These are phyloP conservation scores for Acanthamoeba healyi DNA, from an alignment of 208 protist species.

Conservation along the genomic window DNA sequence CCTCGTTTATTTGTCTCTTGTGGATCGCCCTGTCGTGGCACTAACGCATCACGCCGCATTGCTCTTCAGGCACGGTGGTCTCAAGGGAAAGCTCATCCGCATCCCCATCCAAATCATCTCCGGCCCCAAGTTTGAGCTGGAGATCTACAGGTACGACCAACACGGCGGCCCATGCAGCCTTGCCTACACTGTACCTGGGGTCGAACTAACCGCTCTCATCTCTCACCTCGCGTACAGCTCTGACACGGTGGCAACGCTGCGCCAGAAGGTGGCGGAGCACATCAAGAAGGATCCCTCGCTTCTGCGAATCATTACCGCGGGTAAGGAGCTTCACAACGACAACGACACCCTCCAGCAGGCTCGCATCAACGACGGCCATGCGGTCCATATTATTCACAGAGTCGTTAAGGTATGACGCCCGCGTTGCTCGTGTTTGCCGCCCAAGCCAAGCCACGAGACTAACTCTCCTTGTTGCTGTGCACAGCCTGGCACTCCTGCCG, in stretches of 20 bases:
- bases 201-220: neutral
- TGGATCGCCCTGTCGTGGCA: neutral
- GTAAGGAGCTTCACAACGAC: constrained; percentile 52
- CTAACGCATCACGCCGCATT: neutral
- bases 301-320: constrained; percentile 46
- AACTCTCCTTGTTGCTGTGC: too few species aligned
- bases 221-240: neutral
- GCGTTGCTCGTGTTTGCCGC: neutral
- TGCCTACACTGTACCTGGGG: neutral
- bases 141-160: constrained; percentile 20
- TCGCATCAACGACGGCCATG: constrained; percentile 32
- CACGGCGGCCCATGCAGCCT: neutral
- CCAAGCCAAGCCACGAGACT: too few species aligned
- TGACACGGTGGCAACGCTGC: constrained; percentile 70
- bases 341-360: constrained; percentile 35
- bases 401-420: neutral
- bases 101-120: constrained; percentile 36
- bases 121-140: constrained; percentile 11
- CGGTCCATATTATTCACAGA: neutral
- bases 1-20: neutral
- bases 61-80: neutral
- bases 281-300: constrained; percentile 34
- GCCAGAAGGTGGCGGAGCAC: constrained; percentile 62
- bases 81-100: constrained; percentile 35
- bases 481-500: neutral